Base-by-base conservation (phyloP, 139 green algal species). In the Chlamydomonas eustigma region DNA sequence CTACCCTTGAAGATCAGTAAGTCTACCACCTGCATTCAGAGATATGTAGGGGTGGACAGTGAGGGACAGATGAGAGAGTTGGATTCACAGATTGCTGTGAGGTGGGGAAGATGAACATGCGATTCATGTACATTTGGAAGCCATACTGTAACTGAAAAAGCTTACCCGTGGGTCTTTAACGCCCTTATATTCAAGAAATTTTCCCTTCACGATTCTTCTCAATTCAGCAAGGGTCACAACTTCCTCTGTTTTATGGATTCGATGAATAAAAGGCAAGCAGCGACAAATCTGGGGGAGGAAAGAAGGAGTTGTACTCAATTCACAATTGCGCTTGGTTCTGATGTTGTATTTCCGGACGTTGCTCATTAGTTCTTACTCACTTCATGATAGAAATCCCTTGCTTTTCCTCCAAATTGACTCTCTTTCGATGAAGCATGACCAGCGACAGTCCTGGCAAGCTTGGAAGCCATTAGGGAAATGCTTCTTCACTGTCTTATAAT, bases 1-100 rank as follows among this genome's bases (percentile, higher is more conserved):
- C 90, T 78, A 3, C 89, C 91, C 76, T 96, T 96, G 84, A 94
- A 96, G 36, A 96, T 89, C 2, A 96, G 77, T 33, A 94, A 63
- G 69, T 96, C 89, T 31, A 93, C 65, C 0, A 90, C 90, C 86
- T 93, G 80, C 44, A n/a, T n/a, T n/a, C n/a, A n/a, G n/a, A n/a
- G n/a, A n/a, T n/a, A n/a, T n/a, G n/a, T n/a, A n/a, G n/a, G n/a
- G n/a, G n/a, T n/a, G n/a, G n/a, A n/a, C n/a, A n/a, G n/a, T n/a
- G n/a, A n/a, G n/a, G n/a, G n/a, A n/a, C n/a, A n/a, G n/a, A n/a
- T n/a, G n/a, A n/a, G n/a, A n/a, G n/a, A n/a, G n/a, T n/a, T n/a
- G n/a, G n/a, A n/a, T n/a, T n/a, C n/a, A n/a, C n/a, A n/a, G n/a
- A n/a, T n/a, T n/a, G 44, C 12, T 58, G 44, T 58, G 44, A 58